Evolutionary conservation across 805 yeast genomes (phyloP), one percentile per base, ranked within the genome.

Genomic region (Danielozyma ontarioensis): DNA sequence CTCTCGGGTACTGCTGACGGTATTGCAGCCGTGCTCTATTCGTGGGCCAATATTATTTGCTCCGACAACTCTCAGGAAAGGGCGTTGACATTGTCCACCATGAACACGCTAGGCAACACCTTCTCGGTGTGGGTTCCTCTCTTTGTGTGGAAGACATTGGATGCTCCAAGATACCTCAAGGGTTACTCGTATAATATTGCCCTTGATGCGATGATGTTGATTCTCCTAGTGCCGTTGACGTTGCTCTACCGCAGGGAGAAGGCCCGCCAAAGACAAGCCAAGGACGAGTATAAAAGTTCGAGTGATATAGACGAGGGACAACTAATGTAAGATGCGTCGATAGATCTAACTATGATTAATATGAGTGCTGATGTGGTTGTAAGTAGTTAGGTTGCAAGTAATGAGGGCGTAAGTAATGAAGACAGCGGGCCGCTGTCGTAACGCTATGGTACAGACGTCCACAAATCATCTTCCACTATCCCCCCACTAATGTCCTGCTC

Each of bases 191-290:
- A 42, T 22, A 45, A 40, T 14, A 40, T 47, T 3, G 50, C 48
- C 5, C 32, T 51, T 14, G 44, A 44, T 32, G 35, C 40, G 8
- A 42, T 45, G 46, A 50, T 51, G 41, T 34, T 53, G 32, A 38
- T 50, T 10, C 32, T 51, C 31, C 34, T 52, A 28, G 41, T 41
- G 17, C 59, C 59, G 3, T 44, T 52, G 35, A 50, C 53, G 3
- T 42, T 42, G 17, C 35, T 53, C 25, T 48, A 40, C 31, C 42
- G 17, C 50, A 45, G 29, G 47, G 46, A 22, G 45, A 42, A 12
- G 76, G 22, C 22, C n/a, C n/a, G n/a, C n/a, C n/a, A n/a, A n/a
- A n/a, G n/a, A n/a, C n/a, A n/a, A n/a, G n/a, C n/a, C n/a, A n/a
- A n/a, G n/a, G n/a, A n/a, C n/a, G n/a, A n/a, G n/a, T n/a, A n/a